A percentile compares a stretch with the other conserved stretches of the same genome.
phyloP scores from a whole-genome alignment of 768 basidiomycete genomes.

The Kwoniella shandongensis region DNA sequence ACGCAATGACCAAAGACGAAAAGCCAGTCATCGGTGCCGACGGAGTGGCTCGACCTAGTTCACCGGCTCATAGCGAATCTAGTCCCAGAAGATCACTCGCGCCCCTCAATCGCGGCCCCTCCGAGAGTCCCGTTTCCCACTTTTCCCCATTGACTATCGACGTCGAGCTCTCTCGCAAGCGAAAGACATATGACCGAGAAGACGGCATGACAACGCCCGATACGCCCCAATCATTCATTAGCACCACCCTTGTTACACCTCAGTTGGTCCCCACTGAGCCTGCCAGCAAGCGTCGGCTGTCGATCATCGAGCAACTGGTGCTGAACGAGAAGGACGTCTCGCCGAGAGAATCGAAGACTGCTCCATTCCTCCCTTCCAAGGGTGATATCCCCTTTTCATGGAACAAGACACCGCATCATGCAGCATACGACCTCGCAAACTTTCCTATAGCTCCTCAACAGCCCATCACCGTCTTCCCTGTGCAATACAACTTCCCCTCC shows the following conservation, averaged over 20 bases:
- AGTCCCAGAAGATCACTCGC: constrained; percentile 4
- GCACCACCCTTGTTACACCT: constrained; percentile 15
- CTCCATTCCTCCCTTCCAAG: not conserved
- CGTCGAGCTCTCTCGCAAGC: constrained; percentile 12
- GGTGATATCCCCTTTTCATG: constrained; percentile 16
- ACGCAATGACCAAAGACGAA: constrained; percentile 31
- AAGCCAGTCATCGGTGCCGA: constrained; percentile 17
- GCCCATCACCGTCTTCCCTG: constrained; percentile 28
- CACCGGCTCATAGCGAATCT: not conserved
- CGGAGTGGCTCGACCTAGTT: constrained; percentile 1
- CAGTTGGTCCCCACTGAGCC: constrained; percentile 4
- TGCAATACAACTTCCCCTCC: constrained; percentile 18
- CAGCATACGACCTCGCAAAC: constrained; percentile 10
- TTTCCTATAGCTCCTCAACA: constrained; percentile 16
- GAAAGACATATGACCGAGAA: constrained; percentile 12
- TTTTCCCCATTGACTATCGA: constrained; percentile 5
- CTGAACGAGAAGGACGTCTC: constrained; percentile 7
- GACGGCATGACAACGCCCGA: constrained; percentile 11
- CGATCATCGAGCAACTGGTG: constrained; percentile 14
- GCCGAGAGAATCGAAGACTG: constrained; percentile 1
- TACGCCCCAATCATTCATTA: constrained; percentile 11
- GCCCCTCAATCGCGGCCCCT: not conserved
- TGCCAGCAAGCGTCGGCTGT: constrained; percentile 8
- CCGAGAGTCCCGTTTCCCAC: not conserved
- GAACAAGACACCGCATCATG: constrained; percentile 4